These are phyloP conservation scores for Nymphaea thermarum DNA, from an alignment of 164 flowering plant genomes.

Conservation along the genomic window DNA sequence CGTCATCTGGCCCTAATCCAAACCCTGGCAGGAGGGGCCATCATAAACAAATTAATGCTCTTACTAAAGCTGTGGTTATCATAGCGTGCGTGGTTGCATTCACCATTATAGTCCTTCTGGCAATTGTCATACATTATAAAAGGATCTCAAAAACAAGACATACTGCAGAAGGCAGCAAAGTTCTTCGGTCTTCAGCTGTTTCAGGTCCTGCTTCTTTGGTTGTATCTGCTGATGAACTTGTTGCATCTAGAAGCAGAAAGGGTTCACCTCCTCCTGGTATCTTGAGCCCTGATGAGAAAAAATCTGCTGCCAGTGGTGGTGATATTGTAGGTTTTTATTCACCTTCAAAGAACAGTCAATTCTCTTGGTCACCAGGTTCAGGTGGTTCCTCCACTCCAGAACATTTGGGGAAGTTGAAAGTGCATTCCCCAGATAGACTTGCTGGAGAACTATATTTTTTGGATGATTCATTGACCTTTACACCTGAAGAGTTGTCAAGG, in stretches of 20 bases:
- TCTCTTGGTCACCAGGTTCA: constrained; percentile 88
- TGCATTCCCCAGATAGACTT: constrained; percentile 73
- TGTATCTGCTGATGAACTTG: constrained; percentile 69
- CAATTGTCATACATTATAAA: constrained; percentile 40
- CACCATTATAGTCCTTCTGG: constrained; percentile 53
- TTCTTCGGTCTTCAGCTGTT: constrained; percentile 17
- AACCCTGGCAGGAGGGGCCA: constrained; percentile 16
- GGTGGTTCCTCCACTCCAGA: constrained; percentile 70
- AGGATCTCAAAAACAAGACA: constrained; percentile 33
- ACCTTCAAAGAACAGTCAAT: constrained; percentile 55
- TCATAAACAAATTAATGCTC: constrained; percentile 36
- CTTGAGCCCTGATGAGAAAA: constrained; percentile 57
- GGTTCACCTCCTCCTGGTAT: constrained; percentile 58
- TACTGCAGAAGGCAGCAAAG: constrained; percentile 26
- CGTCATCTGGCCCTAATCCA: constrained; percentile 34
- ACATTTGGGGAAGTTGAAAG: constrained; percentile 56
- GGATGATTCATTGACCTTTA: constrained; percentile 62
- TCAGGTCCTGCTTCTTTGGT: constrained; percentile 28
- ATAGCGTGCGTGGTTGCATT: constrained; percentile 52
- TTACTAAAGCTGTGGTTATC: constrained; percentile 49
- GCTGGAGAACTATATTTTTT: constrained; percentile 89
- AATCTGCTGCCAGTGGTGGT: constrained; percentile 8
- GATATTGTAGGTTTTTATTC: constrained; percentile 43
- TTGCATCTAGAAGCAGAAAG: constrained; percentile 37
- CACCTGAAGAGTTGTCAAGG: constrained; percentile 87